A percentile compares a stretch with the other conserved stretches of the same genome.
Evolutionary conservation across 1,139 yeast genomes (phyloP).

Genomic region (Saccharomyces hybrid): DNA sequence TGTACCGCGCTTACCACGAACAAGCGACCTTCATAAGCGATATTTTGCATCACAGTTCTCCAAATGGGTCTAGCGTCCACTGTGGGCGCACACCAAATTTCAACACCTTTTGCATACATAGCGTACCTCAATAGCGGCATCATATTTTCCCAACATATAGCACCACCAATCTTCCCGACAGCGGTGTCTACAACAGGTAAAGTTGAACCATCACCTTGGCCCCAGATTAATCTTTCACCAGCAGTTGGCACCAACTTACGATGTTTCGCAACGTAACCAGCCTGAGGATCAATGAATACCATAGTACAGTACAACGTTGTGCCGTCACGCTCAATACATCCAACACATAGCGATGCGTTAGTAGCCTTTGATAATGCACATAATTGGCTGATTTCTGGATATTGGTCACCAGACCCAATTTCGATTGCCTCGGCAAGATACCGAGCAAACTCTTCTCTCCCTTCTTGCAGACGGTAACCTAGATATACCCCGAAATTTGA

Average conservation of each 20-base stretch:
- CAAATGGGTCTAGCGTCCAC: constrained; percentile 37
- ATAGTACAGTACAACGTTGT: background rate
- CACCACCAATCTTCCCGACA: background rate
- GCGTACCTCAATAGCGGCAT: constrained; percentile 30
- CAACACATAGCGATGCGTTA: background rate
- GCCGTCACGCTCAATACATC: background rate
- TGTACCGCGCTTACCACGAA: background rate
- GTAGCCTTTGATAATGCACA: background rate
- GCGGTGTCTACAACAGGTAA: background rate
- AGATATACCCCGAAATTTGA: constrained; percentile 35
- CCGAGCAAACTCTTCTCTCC: constrained; percentile 34
- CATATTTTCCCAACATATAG: background rate
- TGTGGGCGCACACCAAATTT: constrained; percentile 38
- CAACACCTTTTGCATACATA: constrained; percentile 36
- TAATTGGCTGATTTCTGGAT: background rate
- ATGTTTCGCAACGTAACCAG: background rate
- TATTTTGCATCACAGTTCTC: constrained; percentile 34
- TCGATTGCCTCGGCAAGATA: constrained; percentile 14
- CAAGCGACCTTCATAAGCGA: constrained; percentile 9
- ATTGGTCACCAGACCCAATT: background rate
- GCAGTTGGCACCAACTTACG: background rate
- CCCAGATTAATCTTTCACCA: background rate
- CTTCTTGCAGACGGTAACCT: constrained; percentile 36
- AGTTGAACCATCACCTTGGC: background rate
- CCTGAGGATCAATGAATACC: background rate